Base-by-base conservation (phyloP, 2,329 filamentous ascomycete genomes). In the Curvularia lunata region DNA sequence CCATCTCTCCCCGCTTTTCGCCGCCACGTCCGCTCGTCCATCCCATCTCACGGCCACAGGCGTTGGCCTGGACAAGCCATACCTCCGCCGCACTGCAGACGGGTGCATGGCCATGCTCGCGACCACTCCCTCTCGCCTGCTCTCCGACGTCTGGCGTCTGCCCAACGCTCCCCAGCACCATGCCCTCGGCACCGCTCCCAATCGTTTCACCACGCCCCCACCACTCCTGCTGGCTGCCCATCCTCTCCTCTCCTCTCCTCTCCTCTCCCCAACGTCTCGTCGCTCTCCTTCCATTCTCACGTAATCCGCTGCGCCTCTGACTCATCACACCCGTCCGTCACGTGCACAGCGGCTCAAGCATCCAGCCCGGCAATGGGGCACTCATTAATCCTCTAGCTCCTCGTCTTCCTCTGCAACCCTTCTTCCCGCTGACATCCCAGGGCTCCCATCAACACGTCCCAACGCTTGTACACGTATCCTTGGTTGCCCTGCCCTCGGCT, bases 141-240 rank as follows among this genome's bases (percentile, higher is more conserved):
- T 56, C 59, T 64, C 53, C 51, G 53, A 64, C 51, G 51, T 54
- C 46, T 56, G 38, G 52, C 10, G 51, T 55, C 30, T 38, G 47
- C 47, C 27, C 9, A 30, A 37, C 32, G 13, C 13, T 16, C 13
- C 32, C 32, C 5, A 37, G 13, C 13, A 3, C 32, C 13, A n/a
- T 37, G 32, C 32, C 30, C 30, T 32, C 30, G 30, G 5, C 12
- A 4, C 16, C 10, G 13, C 30, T 32, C 30, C 43, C 27, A 9
- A 21, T 27, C 27, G 43, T 46, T 46, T 32, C 43, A 46, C 43
- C 43, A 46, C 43, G 27, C 42, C 43, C 27, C 43, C 25, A 16
- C 3, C 25, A 12, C 13, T 25, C n/a, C 28, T 12, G 28, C 28
- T 30, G 5, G 28, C 28, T 7, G 5, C 28, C 28, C 9, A 7